Percentiles rank a stretch among this genome's conserved stretches.
phyloP scores from a whole-genome alignment of 23 red algal species.

The Pyropia yezoensis region DNA sequence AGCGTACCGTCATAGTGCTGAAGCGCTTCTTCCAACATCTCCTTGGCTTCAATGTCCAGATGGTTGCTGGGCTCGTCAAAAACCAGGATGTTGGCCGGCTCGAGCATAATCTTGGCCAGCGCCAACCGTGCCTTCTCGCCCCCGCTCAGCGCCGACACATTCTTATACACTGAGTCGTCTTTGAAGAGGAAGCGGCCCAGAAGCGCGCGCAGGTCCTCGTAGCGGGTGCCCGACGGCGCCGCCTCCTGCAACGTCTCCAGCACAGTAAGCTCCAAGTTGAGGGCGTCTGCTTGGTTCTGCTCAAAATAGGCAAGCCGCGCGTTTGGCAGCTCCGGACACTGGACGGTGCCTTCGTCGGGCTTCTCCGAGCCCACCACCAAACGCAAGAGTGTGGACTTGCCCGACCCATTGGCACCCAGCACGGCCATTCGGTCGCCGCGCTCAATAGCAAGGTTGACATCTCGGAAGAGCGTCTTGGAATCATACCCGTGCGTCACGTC shows the following conservation, averaged over 20 bases:
- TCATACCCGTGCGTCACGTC: constrained; percentile 73
- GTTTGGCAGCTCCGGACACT: constrained; percentile 45
- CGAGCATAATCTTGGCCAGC: constrained; percentile 88
- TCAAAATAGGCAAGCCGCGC: constrained; percentile 79
- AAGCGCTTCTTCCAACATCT: constrained; percentile 95
- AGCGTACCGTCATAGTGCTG: constrained; percentile 95
- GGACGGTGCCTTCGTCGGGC: constrained; percentile 51
- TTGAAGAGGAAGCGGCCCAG: constrained; percentile 98
- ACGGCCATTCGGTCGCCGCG: constrained; percentile 89
- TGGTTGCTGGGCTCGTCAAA: constrained; percentile 98
- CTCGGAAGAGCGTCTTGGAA: constrained; percentile 51
- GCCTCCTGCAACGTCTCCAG: constrained; percentile 64
- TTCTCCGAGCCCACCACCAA: constrained; percentile 67
- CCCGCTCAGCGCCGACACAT: constrained; percentile 77
- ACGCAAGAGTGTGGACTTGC: constrained; percentile 90
- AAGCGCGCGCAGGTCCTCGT: constrained; percentile 91
- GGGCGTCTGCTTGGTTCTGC: constrained; percentile 97
- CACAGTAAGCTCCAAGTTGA: constrained; percentile 76
- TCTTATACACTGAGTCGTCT: constrained; percentile 86
- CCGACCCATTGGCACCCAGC: constrained; percentile 86
- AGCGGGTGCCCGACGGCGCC: constrained; percentile 54
- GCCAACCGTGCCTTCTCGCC: constrained; percentile 96
- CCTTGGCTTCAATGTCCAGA: constrained; percentile 77
- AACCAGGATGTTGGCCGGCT: constrained; percentile 88
- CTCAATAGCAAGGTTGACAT: constrained; percentile 82